A percentile compares a stretch with the other conserved stretches of the same genome.
phyloP scores from a whole-genome alignment of 2,329 filamentous ascomycete genomes.

The Fusarium hainanense region DNA sequence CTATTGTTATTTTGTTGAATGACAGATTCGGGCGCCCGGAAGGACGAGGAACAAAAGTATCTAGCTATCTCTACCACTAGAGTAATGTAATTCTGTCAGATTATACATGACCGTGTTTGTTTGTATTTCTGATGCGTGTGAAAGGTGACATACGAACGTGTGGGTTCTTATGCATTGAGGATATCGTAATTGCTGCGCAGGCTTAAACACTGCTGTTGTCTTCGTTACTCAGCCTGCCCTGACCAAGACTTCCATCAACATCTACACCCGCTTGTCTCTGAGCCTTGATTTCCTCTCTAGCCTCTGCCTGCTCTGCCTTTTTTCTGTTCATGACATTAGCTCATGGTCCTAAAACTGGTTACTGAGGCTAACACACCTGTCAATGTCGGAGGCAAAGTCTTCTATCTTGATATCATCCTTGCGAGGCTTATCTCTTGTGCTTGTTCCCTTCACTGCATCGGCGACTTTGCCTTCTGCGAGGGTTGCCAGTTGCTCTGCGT shows the following conservation, averaged over 20 bases:
- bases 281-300: slow-evolving; percentile 33
- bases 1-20: slow-evolving; percentile 16
- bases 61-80: slow-evolving; percentile 7
- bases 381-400: slow-evolving; percentile 34
- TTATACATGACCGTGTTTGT: neutral
- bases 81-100: slow-evolving; percentile 17
- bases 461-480: slow-evolving; percentile 40
- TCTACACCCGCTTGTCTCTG: slow-evolving; percentile 34
- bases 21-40: slow-evolving; percentile 5
- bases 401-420: slow-evolving; percentile 36
- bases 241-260: slow-evolving; percentile 33
- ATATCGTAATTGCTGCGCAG: neutral
- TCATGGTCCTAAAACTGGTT: neutral
- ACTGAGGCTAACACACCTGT: slow-evolving; percentile 15
- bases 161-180: neutral
- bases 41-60: slow-evolving; percentile 10
- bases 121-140: neutral
- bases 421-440: slow-evolving; percentile 29
- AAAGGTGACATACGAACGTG: neutral
- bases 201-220: slow-evolving; percentile 28
- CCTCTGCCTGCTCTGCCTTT: slow-evolving; percentile 36
- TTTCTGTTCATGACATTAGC: slow-evolving; percentile 26
- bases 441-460: slow-evolving; percentile 31
- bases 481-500: slow-evolving; percentile 38
- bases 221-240: slow-evolving; percentile 30